phyloP scores from a whole-genome alignment of 129 eudicot genomes.

The Oenanthe sinensis region DNA sequence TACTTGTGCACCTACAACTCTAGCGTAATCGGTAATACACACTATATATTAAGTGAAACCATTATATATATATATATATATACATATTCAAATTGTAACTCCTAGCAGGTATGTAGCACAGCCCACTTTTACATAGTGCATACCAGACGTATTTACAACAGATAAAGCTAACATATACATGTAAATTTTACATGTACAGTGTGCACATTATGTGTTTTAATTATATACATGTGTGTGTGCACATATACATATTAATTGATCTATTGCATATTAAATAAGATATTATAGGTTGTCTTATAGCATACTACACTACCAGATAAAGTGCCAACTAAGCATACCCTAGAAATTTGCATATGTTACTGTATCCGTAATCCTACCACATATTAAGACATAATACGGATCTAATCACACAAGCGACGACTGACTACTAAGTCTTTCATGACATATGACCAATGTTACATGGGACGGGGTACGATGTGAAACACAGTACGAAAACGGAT shows the following conservation, averaged over 20 bases:
- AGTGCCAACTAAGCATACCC: no score
- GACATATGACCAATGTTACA: no score
- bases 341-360: no score
- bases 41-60: background rate
- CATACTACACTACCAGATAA: background rate
- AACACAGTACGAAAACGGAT: no score
- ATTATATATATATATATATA: background rate
- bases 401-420: no score
- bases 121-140: background rate
- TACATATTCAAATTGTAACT: background rate
- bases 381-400: background rate
- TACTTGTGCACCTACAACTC: background rate
- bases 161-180: background rate
- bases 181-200: background rate
- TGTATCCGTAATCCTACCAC: no score
- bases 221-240: background rate
- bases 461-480: no score
- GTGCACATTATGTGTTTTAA: no score
- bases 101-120: background rate
- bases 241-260: background rate
- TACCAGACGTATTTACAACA: background rate
- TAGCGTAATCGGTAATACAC: background rate
- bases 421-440: no score
- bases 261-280: conserved; percentile 3
- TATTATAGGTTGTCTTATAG: background rate